Conservation (phyloP, 768 basidiomycete species). For the Leccinum subtestaceum region DNA sequence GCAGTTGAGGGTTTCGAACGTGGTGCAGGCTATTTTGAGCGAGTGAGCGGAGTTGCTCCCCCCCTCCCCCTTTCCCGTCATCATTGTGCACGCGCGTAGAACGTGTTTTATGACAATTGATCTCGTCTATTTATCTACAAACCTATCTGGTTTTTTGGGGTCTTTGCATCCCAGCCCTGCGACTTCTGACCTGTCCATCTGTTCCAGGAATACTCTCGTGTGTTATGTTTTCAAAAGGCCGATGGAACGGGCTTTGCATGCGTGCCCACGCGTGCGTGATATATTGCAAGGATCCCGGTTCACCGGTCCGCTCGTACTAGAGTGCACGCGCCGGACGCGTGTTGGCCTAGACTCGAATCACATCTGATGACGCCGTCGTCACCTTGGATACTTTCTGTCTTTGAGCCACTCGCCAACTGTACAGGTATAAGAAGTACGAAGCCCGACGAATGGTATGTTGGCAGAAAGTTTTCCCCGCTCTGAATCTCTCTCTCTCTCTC, state of each 20-base stretch:
- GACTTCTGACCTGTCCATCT: neutral
- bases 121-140: neutral
- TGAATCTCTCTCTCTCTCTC: no score
- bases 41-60: constrained; percentile 21
- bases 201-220: neutral
- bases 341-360: neutral
- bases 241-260: neutral
- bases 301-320: no score
- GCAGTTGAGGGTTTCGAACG: constrained; percentile 86
- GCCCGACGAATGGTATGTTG: no score
- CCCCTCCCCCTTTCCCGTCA: neutral
- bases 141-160: neutral
- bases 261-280: neutral
- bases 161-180: neutral
- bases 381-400: no score
- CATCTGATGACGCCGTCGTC: no score
- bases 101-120: neutral
- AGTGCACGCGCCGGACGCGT: neutral
- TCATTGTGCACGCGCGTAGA: neutral
- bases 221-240: neutral
- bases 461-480: no score
- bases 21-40: constrained; percentile 88
- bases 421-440: no score
- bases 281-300: neutral
- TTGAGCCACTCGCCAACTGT: no score